These are phyloP conservation scores for Golovinomyces cichoracearum DNA, from an alignment of 2,329 filamentous ascomycete genomes.

Conservation along the genomic window DNA sequence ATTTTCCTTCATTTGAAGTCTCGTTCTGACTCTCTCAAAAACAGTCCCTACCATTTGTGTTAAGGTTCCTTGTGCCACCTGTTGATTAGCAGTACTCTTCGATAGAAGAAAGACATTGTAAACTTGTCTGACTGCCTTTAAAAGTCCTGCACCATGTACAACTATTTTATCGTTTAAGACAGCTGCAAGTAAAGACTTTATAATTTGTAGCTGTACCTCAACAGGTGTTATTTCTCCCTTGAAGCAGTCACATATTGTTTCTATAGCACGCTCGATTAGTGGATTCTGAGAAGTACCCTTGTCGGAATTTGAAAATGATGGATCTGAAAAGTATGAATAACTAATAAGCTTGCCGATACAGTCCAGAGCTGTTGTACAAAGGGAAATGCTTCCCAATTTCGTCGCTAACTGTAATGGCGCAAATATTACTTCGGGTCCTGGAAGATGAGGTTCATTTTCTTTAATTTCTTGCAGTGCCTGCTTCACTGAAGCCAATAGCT, in stretches of 20 bases:
- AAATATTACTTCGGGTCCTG: constrained; percentile 80
- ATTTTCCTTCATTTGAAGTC: constrained; percentile 67
- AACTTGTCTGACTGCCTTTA: constrained; percentile 91
- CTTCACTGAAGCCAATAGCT: constrained; percentile 56
- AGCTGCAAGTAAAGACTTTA: constrained; percentile 84
- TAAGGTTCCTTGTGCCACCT: constrained; percentile 84
- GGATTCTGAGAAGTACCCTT: constrained; percentile 28
- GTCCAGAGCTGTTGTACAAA: constrained; percentile 77
- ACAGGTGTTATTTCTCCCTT: constrained; percentile 80
- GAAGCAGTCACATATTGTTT: constrained; percentile 98
- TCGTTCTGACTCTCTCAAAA: constrained; percentile 74
- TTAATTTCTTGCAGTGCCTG: constrained; percentile 68
- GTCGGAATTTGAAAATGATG: constrained; percentile 20
- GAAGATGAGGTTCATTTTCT: constrained; percentile 51
- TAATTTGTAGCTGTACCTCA: constrained; percentile 89
- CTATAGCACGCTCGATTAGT: constrained; percentile 88
- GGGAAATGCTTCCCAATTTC: constrained; percentile 55
- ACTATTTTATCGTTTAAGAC: constrained; percentile 98
- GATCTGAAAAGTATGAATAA: constrained; percentile 86
- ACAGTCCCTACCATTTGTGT: constrained; percentile 98
- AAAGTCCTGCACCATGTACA: constrained; percentile 78
- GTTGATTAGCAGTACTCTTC: constrained; percentile 80
- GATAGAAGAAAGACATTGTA: constrained; percentile 98
- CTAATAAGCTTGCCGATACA: constrained; percentile 98
- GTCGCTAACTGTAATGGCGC: constrained; percentile 73